A percentile compares a stretch with the other conserved stretches of the same genome.
Evolutionary conservation across 2,329 filamentous ascomycete species (phyloP).

Genomic region (Aureobasidium mangrovei): DNA sequence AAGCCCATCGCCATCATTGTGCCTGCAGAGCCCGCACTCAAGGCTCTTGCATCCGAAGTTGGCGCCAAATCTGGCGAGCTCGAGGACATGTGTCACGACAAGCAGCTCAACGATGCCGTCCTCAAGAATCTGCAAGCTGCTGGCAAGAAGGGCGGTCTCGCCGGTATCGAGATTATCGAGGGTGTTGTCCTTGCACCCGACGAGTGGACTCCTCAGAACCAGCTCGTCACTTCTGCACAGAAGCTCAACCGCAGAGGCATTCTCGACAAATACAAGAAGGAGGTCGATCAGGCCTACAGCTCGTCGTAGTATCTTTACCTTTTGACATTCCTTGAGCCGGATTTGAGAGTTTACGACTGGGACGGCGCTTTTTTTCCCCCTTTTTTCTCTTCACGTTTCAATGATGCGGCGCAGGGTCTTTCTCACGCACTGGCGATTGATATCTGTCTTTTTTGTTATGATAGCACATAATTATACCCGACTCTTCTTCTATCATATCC

Average conservation of each 20-base stretch:
- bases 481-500: background rate
- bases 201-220: conserved; percentile 79
- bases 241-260: conserved; percentile 45
- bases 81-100: conserved; percentile 59
- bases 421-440: conserved; percentile 5
- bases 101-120: conserved; percentile 55
- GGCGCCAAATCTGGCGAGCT: conserved; percentile 55
- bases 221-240: conserved; percentile 43
- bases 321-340: background rate
- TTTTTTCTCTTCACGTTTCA: background rate
- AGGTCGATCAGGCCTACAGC: conserved; percentile 39
- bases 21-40: conserved; percentile 47
- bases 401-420: conserved; percentile 5
- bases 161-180: conserved; percentile 63
- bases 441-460: conserved; percentile 6
- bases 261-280: conserved; percentile 43
- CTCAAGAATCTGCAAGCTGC: conserved; percentile 60
- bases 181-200: conserved; percentile 73
- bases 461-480: conserved; percentile 15
- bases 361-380: background rate
- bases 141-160: conserved; percentile 58
- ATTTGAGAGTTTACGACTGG: background rate
- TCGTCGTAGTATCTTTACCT: background rate
- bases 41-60: conserved; percentile 46
- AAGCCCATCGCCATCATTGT: conserved; percentile 79